Percentiles rank a stretch among this genome's conserved stretches.
Evolutionary conservation across 345 rosid genomes (phyloP).

Genomic region (Lagerstroemia speciosa): DNA sequence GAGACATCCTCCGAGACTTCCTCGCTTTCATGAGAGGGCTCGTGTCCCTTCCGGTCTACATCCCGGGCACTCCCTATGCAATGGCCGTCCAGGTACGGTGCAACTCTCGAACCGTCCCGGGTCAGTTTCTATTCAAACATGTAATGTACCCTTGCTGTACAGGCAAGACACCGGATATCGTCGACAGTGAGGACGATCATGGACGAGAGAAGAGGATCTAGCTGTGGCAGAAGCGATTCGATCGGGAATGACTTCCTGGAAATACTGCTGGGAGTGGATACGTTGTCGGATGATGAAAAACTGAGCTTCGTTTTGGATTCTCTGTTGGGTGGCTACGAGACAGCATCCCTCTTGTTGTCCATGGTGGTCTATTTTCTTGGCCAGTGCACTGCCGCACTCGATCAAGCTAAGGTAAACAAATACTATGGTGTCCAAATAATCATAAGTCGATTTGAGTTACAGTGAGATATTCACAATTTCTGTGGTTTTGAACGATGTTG

Average conservation of each 20-base stretch:
- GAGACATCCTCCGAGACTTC: slow-evolving; percentile 40
- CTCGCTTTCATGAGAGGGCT: slow-evolving; percentile 48
- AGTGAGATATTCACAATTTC: background rate
- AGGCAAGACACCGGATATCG: slow-evolving; percentile 50
- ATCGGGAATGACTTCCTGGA: slow-evolving; percentile 30
- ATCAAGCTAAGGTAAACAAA: slow-evolving; percentile 41
- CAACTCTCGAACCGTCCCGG: background rate
- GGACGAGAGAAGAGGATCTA: slow-evolving; percentile 24
- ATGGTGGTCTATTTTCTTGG: slow-evolving; percentile 37
- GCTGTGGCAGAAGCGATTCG: slow-evolving; percentile 6
- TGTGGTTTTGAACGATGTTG: background rate
- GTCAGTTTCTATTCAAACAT: background rate
- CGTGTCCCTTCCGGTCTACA: slow-evolving; percentile 40
- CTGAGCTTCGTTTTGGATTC: slow-evolving; percentile 47
- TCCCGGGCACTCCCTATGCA: slow-evolving; percentile 57
- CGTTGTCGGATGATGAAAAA: slow-evolving; percentile 51
- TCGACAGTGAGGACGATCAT: slow-evolving; percentile 43
- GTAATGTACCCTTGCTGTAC: slow-evolving; percentile 24
- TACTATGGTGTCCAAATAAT: background rate
- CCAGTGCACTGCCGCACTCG: slow-evolving; percentile 25
- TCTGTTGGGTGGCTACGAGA: slow-evolving; percentile 56
- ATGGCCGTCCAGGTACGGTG: slow-evolving; percentile 43
- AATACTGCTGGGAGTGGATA: slow-evolving; percentile 31
- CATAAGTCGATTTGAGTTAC: too few species aligned
- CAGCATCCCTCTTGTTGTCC: slow-evolving; percentile 41